Conservation (phyloP, 1,284 basidiomycete species). For the Papiliotrema flavescens region DNA sequence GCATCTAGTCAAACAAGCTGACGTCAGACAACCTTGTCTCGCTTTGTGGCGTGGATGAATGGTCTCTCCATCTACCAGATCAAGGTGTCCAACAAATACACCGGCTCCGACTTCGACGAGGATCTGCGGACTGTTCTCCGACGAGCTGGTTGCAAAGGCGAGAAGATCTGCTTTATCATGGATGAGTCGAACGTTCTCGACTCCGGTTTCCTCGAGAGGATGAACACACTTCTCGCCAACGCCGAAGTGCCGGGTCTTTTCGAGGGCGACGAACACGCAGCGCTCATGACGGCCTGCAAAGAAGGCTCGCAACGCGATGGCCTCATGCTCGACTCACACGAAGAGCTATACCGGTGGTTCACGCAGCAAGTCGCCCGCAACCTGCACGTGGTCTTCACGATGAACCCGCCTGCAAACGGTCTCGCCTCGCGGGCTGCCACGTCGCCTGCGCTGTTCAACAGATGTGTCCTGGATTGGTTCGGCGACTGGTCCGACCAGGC, state of each 20-base stretch:
- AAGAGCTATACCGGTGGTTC: conserved; percentile 96
- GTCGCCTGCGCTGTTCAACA: conserved; percentile 95
- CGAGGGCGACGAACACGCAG: conserved; percentile 94
- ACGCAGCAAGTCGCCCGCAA: conserved; percentile 95
- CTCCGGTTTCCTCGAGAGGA: conserved; percentile 95
- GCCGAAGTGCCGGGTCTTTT: conserved; percentile 99
- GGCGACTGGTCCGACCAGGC: conserved; percentile 98
- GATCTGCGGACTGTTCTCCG: conserved; percentile 91
- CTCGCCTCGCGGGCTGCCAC: conserved; percentile 93
- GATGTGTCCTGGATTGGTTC: conserved; percentile 97
- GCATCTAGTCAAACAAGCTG: neutral
- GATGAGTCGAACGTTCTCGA: conserved; percentile 99
- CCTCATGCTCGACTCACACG: conserved; percentile 94
- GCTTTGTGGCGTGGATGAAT: conserved; percentile 99
- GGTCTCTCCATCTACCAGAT: conserved; percentile 98
- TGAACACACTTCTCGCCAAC: conserved; percentile 98
- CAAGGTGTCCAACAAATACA: conserved; percentile 98
- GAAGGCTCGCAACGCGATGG: conserved; percentile 97
- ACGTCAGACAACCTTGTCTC: conserved; percentile 84
- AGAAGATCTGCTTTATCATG: conserved; percentile 99
- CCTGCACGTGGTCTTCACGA: conserved; percentile 95
- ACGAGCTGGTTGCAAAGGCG: conserved; percentile 93
- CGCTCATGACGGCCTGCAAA: conserved; percentile 97
- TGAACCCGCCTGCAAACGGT: conserved; percentile 97
- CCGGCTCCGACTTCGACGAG: conserved; percentile 96